Conservation (phyloP, 2,329 filamentous ascomycete genomes). For the Cytospora mali region DNA sequence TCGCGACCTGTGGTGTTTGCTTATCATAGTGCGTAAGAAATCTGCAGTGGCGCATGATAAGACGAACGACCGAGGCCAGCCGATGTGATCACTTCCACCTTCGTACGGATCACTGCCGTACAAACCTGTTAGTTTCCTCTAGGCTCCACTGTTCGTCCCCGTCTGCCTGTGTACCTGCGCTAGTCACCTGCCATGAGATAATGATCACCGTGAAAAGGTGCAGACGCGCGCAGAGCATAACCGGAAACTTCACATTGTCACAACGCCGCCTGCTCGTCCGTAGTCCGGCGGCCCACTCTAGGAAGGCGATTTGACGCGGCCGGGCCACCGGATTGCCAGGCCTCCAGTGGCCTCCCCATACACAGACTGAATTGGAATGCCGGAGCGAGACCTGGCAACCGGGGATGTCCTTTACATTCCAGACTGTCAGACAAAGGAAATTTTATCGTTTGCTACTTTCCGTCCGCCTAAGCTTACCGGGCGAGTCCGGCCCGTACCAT, state of each 20-base stretch:
- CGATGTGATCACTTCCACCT: background rate
- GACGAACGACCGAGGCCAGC: background rate
- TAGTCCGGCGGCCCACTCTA: background rate
- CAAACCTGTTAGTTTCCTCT: too few relatives aligned
- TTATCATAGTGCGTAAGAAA: background rate
- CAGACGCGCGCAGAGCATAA: too few relatives aligned
- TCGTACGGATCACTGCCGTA: too few relatives aligned
- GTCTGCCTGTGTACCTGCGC: conserved; percentile 1
- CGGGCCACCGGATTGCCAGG: background rate
- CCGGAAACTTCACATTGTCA: background rate
- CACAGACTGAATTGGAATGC: conserved; percentile 10
- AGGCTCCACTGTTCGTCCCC: too few relatives aligned
- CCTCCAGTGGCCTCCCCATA: too few relatives aligned
- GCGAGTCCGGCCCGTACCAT: background rate
- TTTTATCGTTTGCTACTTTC: background rate
- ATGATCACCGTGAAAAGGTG: conserved; percentile 11
- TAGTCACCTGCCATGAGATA: conserved; percentile 5
- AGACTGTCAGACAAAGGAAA: background rate
- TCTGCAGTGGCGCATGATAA: conserved; percentile 4
- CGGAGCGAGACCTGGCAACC: background rate
- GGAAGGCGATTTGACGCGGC: background rate
- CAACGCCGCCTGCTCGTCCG: too few relatives aligned
- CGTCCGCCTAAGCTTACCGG: background rate
- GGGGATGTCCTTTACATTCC: background rate
- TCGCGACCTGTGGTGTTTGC: background rate